Conservation (phyloP, 2,329 filamentous ascomycete species). For the Dactylellina parvicollis region DNA sequence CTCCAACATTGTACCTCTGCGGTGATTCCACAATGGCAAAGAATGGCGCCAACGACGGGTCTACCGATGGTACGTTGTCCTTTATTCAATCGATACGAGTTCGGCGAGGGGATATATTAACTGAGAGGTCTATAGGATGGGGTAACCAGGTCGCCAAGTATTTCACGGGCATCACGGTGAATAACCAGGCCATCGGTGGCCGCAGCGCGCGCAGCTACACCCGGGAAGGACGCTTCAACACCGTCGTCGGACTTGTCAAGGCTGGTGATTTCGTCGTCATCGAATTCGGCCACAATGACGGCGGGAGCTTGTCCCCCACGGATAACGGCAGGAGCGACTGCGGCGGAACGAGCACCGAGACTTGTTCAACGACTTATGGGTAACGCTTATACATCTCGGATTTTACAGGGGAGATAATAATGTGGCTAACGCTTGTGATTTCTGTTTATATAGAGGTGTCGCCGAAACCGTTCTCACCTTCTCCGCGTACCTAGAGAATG, state of each 20-base stretch:
- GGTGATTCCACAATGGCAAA: constrained; percentile 51
- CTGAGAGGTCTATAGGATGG: constrained; percentile 49
- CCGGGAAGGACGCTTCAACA: constrained; percentile 72
- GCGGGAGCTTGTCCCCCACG: constrained; percentile 63
- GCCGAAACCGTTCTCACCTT: constrained; percentile 50
- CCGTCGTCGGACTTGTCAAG: constrained; percentile 67
- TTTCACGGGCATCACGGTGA: constrained; percentile 61
- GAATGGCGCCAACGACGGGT: constrained; percentile 39
- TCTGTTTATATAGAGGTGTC: constrained; percentile 40
- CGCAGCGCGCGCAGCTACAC: constrained; percentile 74
- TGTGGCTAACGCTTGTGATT: background rate
- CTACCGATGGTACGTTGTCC: constrained; percentile 29
- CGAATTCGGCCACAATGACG: constrained; percentile 79
- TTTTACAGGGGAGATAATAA: background rate
- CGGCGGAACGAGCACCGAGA: constrained; percentile 36
- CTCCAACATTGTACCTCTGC: constrained; percentile 40
- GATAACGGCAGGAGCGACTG: constrained; percentile 45
- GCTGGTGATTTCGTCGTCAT: constrained; percentile 74
- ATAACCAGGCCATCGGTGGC: constrained; percentile 74
- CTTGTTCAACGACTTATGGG: constrained; percentile 26
- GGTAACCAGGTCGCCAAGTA: constrained; percentile 56
- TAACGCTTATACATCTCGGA: background rate
- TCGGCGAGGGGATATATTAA: background rate
- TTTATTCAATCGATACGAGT: background rate
- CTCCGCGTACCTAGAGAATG: constrained; percentile 44